These are phyloP conservation scores for Phytophthora sp. DNA, from an alignment of 352 stramenopile species.

Conservation along the genomic window DNA sequence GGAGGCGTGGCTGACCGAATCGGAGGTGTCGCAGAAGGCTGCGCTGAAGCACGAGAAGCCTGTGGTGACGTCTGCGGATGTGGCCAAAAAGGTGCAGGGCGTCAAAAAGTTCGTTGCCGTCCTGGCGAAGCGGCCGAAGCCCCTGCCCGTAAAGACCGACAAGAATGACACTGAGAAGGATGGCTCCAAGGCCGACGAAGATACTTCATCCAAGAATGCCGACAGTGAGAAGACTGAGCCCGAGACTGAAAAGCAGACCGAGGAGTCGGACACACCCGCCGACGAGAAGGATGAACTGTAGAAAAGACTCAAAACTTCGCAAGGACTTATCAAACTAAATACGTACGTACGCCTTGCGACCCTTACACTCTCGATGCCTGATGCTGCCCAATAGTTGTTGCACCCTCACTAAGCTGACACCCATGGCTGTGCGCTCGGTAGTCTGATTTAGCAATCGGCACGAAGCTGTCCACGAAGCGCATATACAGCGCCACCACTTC, in stretches of 20 bases:
- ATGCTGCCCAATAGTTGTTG: background rate
- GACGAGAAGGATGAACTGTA: constrained; percentile 66
- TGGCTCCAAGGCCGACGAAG: constrained; percentile 40
- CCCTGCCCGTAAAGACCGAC: constrained; percentile 50
- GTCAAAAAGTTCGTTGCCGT: constrained; percentile 85
- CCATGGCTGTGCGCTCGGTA: constrained; percentile 32
- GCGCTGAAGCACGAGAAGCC: constrained; percentile 80
- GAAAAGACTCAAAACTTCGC: constrained; percentile 40
- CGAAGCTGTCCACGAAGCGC: constrained; percentile 49
- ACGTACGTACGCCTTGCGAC: constrained; percentile 26
- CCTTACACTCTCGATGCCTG: constrained; percentile 11
- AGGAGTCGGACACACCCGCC: constrained; percentile 32
- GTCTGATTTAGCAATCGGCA: constrained; percentile 44
- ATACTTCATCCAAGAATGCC: constrained; percentile 29
- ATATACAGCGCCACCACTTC: constrained; percentile 43
- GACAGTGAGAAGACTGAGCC: constrained; percentile 36
- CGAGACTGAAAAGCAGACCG: constrained; percentile 24
- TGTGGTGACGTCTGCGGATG: constrained; percentile 86
- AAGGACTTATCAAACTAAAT: constrained; percentile 38
- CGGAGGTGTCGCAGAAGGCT: constrained; percentile 63
- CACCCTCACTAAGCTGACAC: constrained; percentile 5
- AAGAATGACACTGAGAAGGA: constrained; percentile 49
- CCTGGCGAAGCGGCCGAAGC: constrained; percentile 85
- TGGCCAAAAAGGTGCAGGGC: constrained; percentile 85
- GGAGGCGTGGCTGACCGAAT: constrained; percentile 82